These are phyloP conservation scores for Diaporthe destruens DNA, from an alignment of 2,329 filamentous ascomycete genomes.

Conservation along the genomic window DNA sequence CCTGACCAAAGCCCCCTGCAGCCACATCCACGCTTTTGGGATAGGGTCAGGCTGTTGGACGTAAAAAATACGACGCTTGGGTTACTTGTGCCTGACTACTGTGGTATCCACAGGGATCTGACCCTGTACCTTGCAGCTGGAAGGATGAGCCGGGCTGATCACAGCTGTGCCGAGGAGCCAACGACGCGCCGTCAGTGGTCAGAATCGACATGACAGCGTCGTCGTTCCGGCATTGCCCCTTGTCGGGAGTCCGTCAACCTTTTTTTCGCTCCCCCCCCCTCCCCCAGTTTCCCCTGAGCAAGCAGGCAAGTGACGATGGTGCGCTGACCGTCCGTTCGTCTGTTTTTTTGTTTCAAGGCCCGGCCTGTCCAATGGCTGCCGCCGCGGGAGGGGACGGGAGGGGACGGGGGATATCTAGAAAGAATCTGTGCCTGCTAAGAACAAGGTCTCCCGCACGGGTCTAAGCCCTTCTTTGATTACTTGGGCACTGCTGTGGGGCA, in stretches of 20 bases:
- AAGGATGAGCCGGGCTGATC: conserved; percentile 40
- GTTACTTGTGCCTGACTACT: conserved; percentile 39
- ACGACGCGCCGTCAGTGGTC: conserved; percentile 22
- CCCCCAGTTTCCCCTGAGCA: background rate
- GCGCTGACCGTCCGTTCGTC: conserved; percentile 29
- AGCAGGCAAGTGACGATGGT: conserved; percentile 5
- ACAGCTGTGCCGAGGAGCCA: conserved; percentile 8
- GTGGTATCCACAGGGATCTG: conserved; percentile 36
- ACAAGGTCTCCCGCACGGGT: conserved; percentile 15
- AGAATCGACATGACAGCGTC: conserved; percentile 3
- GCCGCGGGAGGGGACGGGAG: too few relatives aligned
- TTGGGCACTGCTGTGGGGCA: conserved; percentile 21
- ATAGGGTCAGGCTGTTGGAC: conserved; percentile 23
- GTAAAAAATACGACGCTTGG: conserved; percentile 40
- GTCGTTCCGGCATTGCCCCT: background rate
- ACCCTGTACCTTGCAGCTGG: conserved; percentile 44
- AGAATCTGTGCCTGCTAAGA: background rate
- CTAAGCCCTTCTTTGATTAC: conserved; percentile 28
- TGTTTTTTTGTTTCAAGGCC: conserved; percentile 28
- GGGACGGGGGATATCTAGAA: conserved; percentile 2
- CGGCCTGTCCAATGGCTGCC: conserved; percentile 19
- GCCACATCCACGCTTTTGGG: conserved; percentile 4
- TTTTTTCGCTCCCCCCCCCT: background rate
- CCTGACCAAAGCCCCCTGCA: background rate
- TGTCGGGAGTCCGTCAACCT: conserved; percentile 6